Evolutionary conservation across 2,329 filamentous ascomycete species (phyloP), one percentile per base, ranked within the genome.

Genomic region (Colletotrichum sp.): DNA sequence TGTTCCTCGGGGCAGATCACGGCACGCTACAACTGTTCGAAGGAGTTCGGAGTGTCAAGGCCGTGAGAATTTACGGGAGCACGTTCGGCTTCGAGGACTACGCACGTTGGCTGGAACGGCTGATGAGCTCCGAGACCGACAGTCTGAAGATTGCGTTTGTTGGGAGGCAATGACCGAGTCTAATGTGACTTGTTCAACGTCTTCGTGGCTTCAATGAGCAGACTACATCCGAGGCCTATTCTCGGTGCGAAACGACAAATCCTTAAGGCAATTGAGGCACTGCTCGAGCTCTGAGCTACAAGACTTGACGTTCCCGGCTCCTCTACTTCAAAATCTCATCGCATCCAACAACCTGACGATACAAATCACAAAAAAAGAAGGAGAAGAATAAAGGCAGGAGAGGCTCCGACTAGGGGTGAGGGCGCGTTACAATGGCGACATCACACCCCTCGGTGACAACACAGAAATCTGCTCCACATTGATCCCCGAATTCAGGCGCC

Each of bases 31-130:
- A 80, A 52, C 81, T 83, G 75, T 86, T 89, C 71, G 87, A 89
- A 80, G 83, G 80, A 8, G 85, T 89, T 32, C 78, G 87, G 27
- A 86, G 85, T 34, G 84, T 89, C 29, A 80, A 82, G 63, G 76
- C 78, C 15, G 85, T 85, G 8, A 77, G 74, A 8, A 80, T 89
- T 59, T 74, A 75, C 0, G 87, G 87, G 19, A 85, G 85, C 80
- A 82, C 82, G 13, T 83, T 80, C 4, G 87, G 86, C 49, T 87
- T 88, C 62, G 84, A 86, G 72, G 82, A 82, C n/a, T 88, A 89
- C 72, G 80, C 86, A 6, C 72, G 70, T 11, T 88, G 87, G 87
- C 81, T 89, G 29, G 81, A 82, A 78, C 65, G 65, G 5, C 78
- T 80, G 65, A 88, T 88, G 85, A 83, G 78, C 80, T 70, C 25